Evolutionary conservation across 164 flowering plant genomes (phyloP).

Genomic region (Sextonia rubra): DNA sequence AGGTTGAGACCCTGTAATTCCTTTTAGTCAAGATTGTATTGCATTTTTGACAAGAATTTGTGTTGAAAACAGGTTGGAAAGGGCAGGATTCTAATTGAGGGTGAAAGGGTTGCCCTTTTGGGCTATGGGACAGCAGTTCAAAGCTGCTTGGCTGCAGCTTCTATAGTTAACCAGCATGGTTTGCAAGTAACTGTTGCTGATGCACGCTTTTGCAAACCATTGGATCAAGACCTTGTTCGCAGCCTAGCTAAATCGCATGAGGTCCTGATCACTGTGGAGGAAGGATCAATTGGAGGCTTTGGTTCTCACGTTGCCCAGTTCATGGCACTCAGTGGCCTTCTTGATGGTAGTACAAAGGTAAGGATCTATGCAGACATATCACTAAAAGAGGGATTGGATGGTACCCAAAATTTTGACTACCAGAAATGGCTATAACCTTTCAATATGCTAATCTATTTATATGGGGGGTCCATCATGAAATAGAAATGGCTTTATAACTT

Average conservation of each 20-base stretch:
- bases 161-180: conserved; percentile 50
- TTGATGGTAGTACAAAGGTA: conserved; percentile 88
- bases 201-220: conserved; percentile 93
- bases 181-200: conserved; percentile 73
- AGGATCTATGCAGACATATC: background rate
- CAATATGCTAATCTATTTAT: background rate
- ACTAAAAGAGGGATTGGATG: background rate
- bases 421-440: too few relatives aligned
- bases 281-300: conserved; percentile 94
- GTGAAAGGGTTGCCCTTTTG: conserved; percentile 88
- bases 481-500: background rate
- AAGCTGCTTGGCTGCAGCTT: conserved; percentile 80
- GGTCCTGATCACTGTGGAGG: conserved; percentile 82
- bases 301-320: conserved; percentile 95
- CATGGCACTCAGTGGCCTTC: conserved; percentile 85
- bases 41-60: too few relatives aligned
- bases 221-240: conserved; percentile 68
- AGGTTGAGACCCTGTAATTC: background rate
- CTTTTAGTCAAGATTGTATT: too few relatives aligned
- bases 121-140: conserved; percentile 93
- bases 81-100: conserved; percentile 77
- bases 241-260: conserved; percentile 80
- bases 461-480: background rate
- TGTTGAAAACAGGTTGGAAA: conserved; percentile 42
- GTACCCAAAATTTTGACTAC: background rate